These are phyloP conservation scores for Ceratobasidium sp. DNA, from an alignment of 1,284 basidiomycete species.

Conservation along the genomic window DNA sequence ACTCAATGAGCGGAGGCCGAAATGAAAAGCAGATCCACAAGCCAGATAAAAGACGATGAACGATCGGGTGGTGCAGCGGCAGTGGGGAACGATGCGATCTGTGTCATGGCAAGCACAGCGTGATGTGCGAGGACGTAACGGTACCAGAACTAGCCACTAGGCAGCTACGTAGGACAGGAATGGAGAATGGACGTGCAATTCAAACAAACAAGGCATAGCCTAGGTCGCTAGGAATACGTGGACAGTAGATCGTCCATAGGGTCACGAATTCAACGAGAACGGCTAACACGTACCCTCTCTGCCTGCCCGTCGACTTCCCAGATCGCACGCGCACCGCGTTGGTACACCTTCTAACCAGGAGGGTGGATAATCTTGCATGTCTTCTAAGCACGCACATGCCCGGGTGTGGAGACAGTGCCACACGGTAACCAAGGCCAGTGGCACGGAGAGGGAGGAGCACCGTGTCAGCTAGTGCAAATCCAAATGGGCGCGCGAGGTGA, in stretches of 20 bases:
- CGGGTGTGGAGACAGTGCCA: slow-evolving; percentile 3
- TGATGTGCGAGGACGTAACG: slow-evolving; percentile 40
- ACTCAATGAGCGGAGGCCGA: slow-evolving; percentile 22
- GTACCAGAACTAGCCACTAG: background rate
- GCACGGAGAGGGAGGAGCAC: slow-evolving; percentile 12
- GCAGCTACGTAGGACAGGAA: slow-evolving; percentile 15
- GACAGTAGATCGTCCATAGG: slow-evolving; percentile 8
- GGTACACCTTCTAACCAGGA: slow-evolving; percentile 92
- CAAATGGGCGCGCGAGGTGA: slow-evolving; percentile 31
- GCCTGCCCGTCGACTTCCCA: slow-evolving; percentile 95
- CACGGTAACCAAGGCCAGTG: slow-evolving; percentile 13
- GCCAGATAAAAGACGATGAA: slow-evolving; percentile 17
- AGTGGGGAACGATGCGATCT: slow-evolving; percentile 18
- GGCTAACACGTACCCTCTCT: slow-evolving; percentile 63
- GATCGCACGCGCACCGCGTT: slow-evolving; percentile 89
- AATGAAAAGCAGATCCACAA: slow-evolving; percentile 39
- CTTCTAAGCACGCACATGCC: slow-evolving; percentile 64
- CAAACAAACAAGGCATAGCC: slow-evolving; percentile 25
- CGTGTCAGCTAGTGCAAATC: background rate
- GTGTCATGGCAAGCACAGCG: slow-evolving; percentile 10
- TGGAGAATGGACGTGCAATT: slow-evolving; percentile 9
- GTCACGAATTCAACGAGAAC: background rate
- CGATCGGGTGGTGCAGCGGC: slow-evolving; percentile 30
- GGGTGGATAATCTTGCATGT: slow-evolving; percentile 81
- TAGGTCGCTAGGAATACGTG: background rate